Percentiles rank a stretch among this genome's conserved stretches.
These are phyloP conservation scores for Podospora fimiseda DNA, from an alignment of 495 filamentous ascomycete species.

Conservation along the genomic window DNA sequence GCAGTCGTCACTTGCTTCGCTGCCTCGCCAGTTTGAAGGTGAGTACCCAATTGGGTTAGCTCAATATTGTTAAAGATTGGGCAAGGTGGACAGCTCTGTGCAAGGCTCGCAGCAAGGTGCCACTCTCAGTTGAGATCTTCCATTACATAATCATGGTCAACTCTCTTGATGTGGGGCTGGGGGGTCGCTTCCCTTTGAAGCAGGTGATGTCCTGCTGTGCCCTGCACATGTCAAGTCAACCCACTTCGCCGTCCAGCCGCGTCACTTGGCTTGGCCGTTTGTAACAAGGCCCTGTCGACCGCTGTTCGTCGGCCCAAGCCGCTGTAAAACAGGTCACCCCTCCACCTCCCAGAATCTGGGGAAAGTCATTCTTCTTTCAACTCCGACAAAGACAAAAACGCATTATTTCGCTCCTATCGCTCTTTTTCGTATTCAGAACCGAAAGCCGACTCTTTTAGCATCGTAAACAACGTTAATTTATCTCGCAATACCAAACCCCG, in stretches of 20 bases:
- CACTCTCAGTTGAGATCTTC: not conserved
- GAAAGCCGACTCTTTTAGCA: not conserved
- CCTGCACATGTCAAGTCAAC: not conserved
- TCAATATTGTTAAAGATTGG: conserved; percentile 8
- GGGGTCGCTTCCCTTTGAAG: not conserved
- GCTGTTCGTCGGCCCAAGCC: too few species aligned
- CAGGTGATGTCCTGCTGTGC: not conserved
- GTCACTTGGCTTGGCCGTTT: not conserved
- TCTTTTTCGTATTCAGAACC: not conserved
- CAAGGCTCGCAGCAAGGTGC: not conserved
- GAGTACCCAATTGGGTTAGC: conserved; percentile 26
- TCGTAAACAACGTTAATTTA: too few species aligned
- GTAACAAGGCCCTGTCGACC: too few species aligned
- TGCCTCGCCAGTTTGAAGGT: conserved; percentile 27
- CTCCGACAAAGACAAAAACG: too few species aligned
- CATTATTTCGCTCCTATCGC: not conserved
- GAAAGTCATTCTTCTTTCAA: conserved; percentile 13
- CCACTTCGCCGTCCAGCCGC: too few species aligned
- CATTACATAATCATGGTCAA: not conserved
- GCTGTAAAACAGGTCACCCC: conserved; percentile 8
- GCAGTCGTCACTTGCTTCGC: conserved; percentile 31
- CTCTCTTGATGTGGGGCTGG: not conserved
- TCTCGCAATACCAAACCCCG: not conserved
- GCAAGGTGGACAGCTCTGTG: not conserved
- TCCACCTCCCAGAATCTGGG: conserved; percentile 4